Evolutionary conservation across 192 early-diverging fungal genomes (phyloP).

Genomic region (Pilaira anomala): DNA sequence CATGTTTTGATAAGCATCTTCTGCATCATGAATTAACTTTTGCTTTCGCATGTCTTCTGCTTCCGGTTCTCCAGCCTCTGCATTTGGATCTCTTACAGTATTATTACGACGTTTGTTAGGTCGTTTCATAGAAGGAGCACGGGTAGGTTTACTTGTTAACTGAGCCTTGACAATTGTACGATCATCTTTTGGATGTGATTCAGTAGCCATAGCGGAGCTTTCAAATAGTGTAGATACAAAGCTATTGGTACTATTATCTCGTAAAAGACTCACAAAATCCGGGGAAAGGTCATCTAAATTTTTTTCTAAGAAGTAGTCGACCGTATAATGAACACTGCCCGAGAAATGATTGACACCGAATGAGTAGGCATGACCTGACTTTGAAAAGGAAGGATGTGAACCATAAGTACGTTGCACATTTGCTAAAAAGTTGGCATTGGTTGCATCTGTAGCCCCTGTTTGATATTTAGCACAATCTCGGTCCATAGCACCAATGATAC

Average conservation of each 20-base stretch:
- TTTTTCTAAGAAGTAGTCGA: conserved; percentile 72
- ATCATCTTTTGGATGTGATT: conserved; percentile 73
- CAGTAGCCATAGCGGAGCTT: conserved; percentile 65
- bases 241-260: conserved; percentile 63
- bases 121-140: conserved; percentile 66
- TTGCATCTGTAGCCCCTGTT: conserved; percentile 43
- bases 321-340: conserved; percentile 72
- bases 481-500: conserved; percentile 46
- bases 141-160: conserved; percentile 66
- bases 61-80: conserved; percentile 28
- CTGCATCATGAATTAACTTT: conserved; percentile 23
- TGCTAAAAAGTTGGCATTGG: conserved; percentile 45
- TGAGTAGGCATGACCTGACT: conserved; percentile 33
- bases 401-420: conserved; percentile 36
- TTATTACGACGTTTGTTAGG: conserved; percentile 28
- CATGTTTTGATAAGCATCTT: conserved; percentile 38
- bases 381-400: conserved; percentile 39
- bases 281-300: conserved; percentile 70
- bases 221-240: conserved; percentile 78
- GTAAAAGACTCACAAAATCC: conserved; percentile 83
- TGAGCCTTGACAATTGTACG: conserved; percentile 77
- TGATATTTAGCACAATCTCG: conserved; percentile 42
- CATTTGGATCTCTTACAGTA: neutral
- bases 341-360: conserved; percentile 80
- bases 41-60: conserved; percentile 32